Conservation (phyloP, 805 yeast genomes). For the Zygosaccharomyces bailii region DNA sequence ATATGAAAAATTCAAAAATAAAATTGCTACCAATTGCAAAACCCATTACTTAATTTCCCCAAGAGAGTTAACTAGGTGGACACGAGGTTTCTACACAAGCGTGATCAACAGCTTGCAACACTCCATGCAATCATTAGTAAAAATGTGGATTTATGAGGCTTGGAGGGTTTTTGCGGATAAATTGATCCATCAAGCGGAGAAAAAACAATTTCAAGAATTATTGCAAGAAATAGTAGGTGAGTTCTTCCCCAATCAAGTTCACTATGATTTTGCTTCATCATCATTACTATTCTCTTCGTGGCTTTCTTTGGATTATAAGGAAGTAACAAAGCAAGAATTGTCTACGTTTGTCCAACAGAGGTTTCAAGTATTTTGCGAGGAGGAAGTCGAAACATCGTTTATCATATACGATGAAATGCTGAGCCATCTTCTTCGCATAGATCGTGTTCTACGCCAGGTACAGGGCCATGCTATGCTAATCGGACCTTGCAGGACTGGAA, state of each 20-base stretch:
- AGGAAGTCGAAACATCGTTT: slow-evolving; percentile 59
- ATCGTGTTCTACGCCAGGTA: slow-evolving; percentile 73
- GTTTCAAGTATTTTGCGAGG: slow-evolving; percentile 70
- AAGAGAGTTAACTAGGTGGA: slow-evolving; percentile 87
- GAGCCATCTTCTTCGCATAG: slow-evolving; percentile 73
- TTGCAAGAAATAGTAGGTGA: slow-evolving; percentile 34
- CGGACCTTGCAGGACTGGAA: slow-evolving; percentile 82
- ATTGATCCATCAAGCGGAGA: slow-evolving; percentile 47
- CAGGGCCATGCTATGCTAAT: slow-evolving; percentile 89
- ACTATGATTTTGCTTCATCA: slow-evolving; percentile 35
- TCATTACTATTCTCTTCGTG: slow-evolving; percentile 73
- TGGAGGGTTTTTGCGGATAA: slow-evolving; percentile 75
- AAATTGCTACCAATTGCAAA: slow-evolving; percentile 40
- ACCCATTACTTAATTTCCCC: slow-evolving; percentile 80
- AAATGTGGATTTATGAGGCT: slow-evolving; percentile 81
- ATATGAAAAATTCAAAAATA: slow-evolving; percentile 44
- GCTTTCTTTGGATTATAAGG: slow-evolving; percentile 60
- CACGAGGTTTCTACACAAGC: slow-evolving; percentile 64
- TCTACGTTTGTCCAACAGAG: slow-evolving; percentile 58
- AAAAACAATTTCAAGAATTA: slow-evolving; percentile 46
- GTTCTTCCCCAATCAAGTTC: slow-evolving; percentile 48
- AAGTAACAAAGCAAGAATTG: slow-evolving; percentile 50
- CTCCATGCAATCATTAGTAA: slow-evolving; percentile 44
- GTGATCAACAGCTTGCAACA: slow-evolving; percentile 38
- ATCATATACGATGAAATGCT: slow-evolving; percentile 66